Base-by-base conservation (phyloP, 306 rosid species). In the Malus orientalis region DNA sequence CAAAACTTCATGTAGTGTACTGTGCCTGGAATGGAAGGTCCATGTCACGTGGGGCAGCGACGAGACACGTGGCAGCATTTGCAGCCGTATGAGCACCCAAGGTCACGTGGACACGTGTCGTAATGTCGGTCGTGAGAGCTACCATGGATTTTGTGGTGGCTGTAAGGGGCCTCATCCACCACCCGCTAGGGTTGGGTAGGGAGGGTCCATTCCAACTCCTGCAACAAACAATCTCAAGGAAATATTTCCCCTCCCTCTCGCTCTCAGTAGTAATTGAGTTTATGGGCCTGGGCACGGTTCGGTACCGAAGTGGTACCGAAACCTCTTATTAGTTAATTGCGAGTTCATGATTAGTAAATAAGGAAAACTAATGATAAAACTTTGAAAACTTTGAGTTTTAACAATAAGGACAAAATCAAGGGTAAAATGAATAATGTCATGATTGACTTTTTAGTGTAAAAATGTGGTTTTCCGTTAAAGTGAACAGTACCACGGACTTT, bases 61-160 rank as follows among this genome's bases (percentile, higher is more conserved):
- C 2, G 22, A 15, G 18, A 29, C 80, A 30, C 77, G 77, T 74
- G 73, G 72, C 76, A 61, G 33, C 57, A 29, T 16, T 18, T 13
- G 69, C 69, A 47, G 69, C 82, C 85, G 25, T 60, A 69, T 1
- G 70, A 53, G 49, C 22, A 18, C 29, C 18, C 4, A 68, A 27
- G 19, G 29, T 76, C 72, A 51, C 22, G 58, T 73, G 85, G 68
- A 68, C 82, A 54, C 79, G 81, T 77, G 76, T 77, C 16, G 10
- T 16, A 49, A 11, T 53, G 77, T 71, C 70, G 45, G 70, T 63
- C 47, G 66, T 11, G 20, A 45, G 44, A 45, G 44, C 59, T 13
- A 5, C 30, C 76, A 11, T 6, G 16, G 54, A 45, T 76, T 36
- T 14, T 72, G 73, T 62, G 85, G 82, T 67, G 69, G 63, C 55